Percentiles rank a stretch among this genome's conserved stretches.
phyloP scores from a whole-genome alignment of 108 stramenopile species.

The Schizochytrium sp. region DNA sequence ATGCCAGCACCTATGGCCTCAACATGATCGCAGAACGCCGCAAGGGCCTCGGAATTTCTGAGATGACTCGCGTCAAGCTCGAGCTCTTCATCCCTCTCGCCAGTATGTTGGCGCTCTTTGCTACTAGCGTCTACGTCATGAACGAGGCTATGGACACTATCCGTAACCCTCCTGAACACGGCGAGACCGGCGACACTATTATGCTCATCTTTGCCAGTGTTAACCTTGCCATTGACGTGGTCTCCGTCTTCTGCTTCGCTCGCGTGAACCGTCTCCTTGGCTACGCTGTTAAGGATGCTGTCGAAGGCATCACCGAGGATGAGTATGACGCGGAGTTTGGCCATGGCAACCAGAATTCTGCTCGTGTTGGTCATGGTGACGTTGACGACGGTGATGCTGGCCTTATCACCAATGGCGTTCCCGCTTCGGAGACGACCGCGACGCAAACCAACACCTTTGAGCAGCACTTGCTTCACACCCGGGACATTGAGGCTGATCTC shows the following conservation, averaged over 20 bases:
- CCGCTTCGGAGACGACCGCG: too few relatives aligned
- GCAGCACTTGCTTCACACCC: background rate
- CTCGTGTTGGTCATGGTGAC: background rate
- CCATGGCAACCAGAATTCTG: background rate
- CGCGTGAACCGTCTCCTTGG: slow-evolving; percentile 51
- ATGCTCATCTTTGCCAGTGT: slow-evolving; percentile 1
- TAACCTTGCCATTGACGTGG: slow-evolving; percentile 22
- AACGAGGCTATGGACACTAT: slow-evolving; percentile 35
- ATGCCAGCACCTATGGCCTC: slow-evolving; percentile 41
- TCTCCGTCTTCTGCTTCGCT: slow-evolving; percentile 54
- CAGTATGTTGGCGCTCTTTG: slow-evolving; percentile 24
- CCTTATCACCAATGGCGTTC: background rate
- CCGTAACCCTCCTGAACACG: background rate
- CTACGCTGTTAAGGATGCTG: slow-evolving; percentile 5
- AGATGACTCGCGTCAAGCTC: slow-evolving; percentile 55
- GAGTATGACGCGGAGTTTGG: background rate
- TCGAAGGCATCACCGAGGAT: background rate
- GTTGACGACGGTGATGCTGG: slow-evolving; percentile 3
- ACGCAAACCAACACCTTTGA: background rate
- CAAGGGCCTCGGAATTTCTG: slow-evolving; percentile 38
- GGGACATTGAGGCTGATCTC: background rate
- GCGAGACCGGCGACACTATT: background rate
- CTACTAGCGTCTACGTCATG: slow-evolving; percentile 51
- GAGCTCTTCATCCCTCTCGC: slow-evolving; percentile 36
- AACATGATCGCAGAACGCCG: slow-evolving; percentile 55